A percentile compares a stretch with the other conserved stretches of the same genome.
phyloP scores from a whole-genome alignment of 352 stramenopile genomes.

The Hyaloperonospora brassicae region DNA sequence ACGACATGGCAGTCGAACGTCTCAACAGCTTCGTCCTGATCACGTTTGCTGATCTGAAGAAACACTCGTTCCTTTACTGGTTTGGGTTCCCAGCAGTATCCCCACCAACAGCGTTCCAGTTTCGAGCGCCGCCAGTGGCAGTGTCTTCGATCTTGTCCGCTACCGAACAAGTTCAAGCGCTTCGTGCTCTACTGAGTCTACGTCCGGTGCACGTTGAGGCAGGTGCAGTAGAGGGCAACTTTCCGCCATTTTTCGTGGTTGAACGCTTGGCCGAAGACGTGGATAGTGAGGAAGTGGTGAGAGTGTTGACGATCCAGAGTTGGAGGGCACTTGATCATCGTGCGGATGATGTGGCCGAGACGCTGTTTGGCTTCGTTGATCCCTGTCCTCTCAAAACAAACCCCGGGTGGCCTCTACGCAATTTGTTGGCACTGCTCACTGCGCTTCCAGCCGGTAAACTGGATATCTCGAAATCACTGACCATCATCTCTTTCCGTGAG shows the following conservation, averaged over 20 bases:
- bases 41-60: constrained; percentile 91
- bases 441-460: constrained; percentile 31
- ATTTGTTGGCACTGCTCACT: constrained; percentile 67
- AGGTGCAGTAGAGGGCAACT: constrained; percentile 23
- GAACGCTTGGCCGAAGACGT: constrained; percentile 22
- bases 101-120: constrained; percentile 32
- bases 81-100: constrained; percentile 86
- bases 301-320: constrained; percentile 25
- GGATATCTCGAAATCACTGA: constrained; percentile 22
- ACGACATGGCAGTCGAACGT: constrained; percentile 24
- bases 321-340: constrained; percentile 19
- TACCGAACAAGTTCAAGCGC: constrained; percentile 30
- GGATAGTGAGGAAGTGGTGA: constrained; percentile 11
- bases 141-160: constrained; percentile 32
- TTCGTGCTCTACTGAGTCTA: constrained; percentile 41
- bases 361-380: constrained; percentile 85
- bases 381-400: constrained; percentile 65
- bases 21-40: constrained; percentile 86
- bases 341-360: constrained; percentile 17
- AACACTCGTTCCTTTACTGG: constrained; percentile 91
- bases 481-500: constrained; percentile 66
- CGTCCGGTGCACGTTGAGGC: constrained; percentile 14
- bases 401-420: constrained; percentile 85
- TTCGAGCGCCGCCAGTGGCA: constrained; percentile 13
- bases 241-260: constrained; percentile 68